Evolutionary conservation across 2,329 filamentous ascomycete species (phyloP), one percentile per base, ranked within the genome.

Genomic region (Monilinia fructigena): DNA sequence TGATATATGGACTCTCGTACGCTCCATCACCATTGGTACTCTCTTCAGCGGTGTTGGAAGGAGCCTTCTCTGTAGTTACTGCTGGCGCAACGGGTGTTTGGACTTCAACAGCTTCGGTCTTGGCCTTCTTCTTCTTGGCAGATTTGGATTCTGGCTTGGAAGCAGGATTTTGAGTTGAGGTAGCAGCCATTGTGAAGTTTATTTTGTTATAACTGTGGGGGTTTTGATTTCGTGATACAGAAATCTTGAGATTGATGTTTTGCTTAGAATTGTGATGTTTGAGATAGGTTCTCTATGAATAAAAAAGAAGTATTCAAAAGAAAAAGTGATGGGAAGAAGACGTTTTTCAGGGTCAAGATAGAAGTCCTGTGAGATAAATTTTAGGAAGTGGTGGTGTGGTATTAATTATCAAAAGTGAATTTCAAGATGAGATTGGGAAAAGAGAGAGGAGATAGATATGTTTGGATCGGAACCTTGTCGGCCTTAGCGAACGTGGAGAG

Each of bases 1-100:
- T 92, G 76, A 97, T 85, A 80, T 94, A 93, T 50, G 88, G 82
- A 74, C 86, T 93, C 77, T 97, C 93, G 69, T 81, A 82, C 69
- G 78, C 75, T 68, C 86, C 86, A 66, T 91, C 88, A 61, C 74
- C 74, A 67, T 70, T 72, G 64, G 61, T 73, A 68, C 71, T 76
- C 48, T 76, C 75, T 26, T 71, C 55, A 26, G 80, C 78, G 68
- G 82, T 87, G 68, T 81, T 79, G 40, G 83, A 78, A 10, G 81
- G 80, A 70, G 77, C 77, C 69, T 82, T 78, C 78, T 83, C 83
- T 67, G 83, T 82, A 64, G 81, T 77, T 68, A 79, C 78, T 66
- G 83, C 80, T 67, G 79, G 76, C 72, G 82, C 84, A 52, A 83
- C 81, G 35, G 85, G 82, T 66, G 84, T 82, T 65, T 59, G 63